Conservation (phyloP, 805 yeast genomes). For the Geotrichum ghanense region DNA sequence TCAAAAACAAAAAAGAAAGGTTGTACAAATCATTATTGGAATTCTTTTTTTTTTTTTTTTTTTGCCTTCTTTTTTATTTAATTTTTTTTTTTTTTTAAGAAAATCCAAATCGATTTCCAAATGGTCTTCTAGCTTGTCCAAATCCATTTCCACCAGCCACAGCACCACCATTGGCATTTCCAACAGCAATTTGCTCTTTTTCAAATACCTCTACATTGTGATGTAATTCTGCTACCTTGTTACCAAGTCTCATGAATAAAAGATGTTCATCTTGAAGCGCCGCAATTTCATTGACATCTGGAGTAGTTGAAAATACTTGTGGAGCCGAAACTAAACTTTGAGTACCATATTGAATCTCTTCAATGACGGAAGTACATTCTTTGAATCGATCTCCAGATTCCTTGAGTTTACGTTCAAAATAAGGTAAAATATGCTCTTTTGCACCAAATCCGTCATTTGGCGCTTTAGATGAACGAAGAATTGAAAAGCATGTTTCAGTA, state of each 20-base stretch:
- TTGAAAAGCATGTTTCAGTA: constrained; percentile 18
- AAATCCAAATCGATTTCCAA: too few relatives aligned
- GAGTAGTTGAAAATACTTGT: neutral
- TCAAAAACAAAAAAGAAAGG: too few relatives aligned
- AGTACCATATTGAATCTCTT: neutral
- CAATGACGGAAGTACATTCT: neutral
- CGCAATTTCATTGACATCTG: neutral
- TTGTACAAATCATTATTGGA: too few relatives aligned
- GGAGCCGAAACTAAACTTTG: neutral
- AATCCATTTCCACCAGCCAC: neutral
- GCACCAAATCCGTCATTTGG: constrained; percentile 20
- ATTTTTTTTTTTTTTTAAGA: too few relatives aligned
- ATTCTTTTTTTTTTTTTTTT: too few relatives aligned
- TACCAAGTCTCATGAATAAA: neutral
- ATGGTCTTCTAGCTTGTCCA: too few relatives aligned
- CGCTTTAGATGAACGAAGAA: constrained; percentile 1
- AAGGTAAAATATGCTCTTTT: constrained; percentile 36
- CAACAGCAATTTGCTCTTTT: neutral
- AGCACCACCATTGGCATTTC: neutral
- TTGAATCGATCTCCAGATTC: constrained; percentile 29
- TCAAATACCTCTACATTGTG: neutral
- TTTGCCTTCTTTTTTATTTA: too few relatives aligned
- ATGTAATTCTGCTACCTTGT: neutral
- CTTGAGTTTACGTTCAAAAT: constrained; percentile 36
- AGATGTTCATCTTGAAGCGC: neutral